Conservation (phyloP, 352 stramenopile species). For the Pythium folliculosum region DNA sequence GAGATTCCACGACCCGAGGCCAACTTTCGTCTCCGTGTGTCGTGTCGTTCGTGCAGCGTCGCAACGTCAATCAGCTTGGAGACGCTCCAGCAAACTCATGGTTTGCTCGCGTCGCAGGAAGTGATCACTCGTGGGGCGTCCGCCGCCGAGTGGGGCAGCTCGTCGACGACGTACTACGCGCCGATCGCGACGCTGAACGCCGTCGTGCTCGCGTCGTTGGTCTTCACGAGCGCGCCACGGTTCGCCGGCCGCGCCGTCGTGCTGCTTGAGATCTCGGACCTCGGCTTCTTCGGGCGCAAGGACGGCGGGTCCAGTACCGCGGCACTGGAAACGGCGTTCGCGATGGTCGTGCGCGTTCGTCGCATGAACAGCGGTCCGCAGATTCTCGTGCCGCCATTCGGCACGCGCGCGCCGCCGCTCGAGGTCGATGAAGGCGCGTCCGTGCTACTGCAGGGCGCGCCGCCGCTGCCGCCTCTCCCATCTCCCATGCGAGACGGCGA, state of each 20-base stretch:
- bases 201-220: conserved; percentile 38
- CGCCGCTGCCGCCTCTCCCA: background rate
- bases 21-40: conserved; percentile 10
- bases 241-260: conserved; percentile 44
- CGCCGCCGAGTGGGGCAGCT: conserved; percentile 27
- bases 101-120: conserved; percentile 14
- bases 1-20: background rate
- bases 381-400: conserved; percentile 44
- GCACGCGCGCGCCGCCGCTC: conserved; percentile 35
- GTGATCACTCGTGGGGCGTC: too few species aligned
- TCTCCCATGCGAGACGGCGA: background rate
- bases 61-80: background rate
- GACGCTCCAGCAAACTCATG: conserved; percentile 5
- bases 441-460: conserved; percentile 45
- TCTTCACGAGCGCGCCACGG: conserved; percentile 34
- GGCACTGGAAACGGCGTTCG: conserved; percentile 33
- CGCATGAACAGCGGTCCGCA: conserved; percentile 40
- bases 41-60: conserved; percentile 12
- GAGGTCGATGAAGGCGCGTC: conserved; percentile 42
- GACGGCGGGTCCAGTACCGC: background rate
- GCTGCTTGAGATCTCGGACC: conserved; percentile 32
- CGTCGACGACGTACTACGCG: conserved; percentile 11
- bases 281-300: conserved; percentile 10
- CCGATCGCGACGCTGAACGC: conserved; percentile 36
- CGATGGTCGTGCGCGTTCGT: conserved; percentile 40